These are phyloP conservation scores for Fagopyrum homotropicum DNA, from an alignment of 148 eudicot species.

Conservation along the genomic window DNA sequence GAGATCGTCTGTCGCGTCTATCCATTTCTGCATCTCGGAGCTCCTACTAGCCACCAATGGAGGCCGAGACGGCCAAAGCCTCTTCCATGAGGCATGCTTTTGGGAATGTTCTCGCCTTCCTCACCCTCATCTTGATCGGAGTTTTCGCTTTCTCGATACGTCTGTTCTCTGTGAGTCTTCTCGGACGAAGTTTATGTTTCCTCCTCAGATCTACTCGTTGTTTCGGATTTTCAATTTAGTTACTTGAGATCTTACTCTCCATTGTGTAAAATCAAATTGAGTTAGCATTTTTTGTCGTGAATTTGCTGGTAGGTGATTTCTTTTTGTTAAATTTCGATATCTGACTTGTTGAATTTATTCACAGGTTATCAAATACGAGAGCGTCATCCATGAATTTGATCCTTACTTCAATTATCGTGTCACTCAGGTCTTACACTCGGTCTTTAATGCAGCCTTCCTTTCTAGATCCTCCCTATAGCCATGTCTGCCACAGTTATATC, in stretches of 20 bases:
- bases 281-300: neutral
- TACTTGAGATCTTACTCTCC: neutral
- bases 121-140: conserved; percentile 82
- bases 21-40: conserved; percentile 14
- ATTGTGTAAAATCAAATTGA: neutral
- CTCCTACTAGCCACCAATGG: conserved; percentile 48
- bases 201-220: conserved; percentile 21
- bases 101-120: conserved; percentile 69
- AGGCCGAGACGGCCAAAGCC: conserved; percentile 44
- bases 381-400: conserved; percentile 93
- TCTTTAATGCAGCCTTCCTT: neutral
- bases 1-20: conserved; percentile 10
- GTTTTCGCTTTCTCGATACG: conserved; percentile 94
- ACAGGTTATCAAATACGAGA: conserved; percentile 91
- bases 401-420: conserved; percentile 91
- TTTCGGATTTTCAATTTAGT: neutral
- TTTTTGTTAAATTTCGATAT: neutral
- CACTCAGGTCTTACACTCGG: conserved; percentile 53
- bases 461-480: neutral
- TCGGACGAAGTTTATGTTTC: neutral
- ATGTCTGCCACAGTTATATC: neutral
- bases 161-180: conserved; percentile 57
- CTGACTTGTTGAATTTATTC: neutral
- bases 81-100: conserved; percentile 59
- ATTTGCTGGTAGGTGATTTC: neutral